Evolutionary conservation across 2,329 filamentous ascomycete species (phyloP).

Genomic region (Penicillium crustosum): DNA sequence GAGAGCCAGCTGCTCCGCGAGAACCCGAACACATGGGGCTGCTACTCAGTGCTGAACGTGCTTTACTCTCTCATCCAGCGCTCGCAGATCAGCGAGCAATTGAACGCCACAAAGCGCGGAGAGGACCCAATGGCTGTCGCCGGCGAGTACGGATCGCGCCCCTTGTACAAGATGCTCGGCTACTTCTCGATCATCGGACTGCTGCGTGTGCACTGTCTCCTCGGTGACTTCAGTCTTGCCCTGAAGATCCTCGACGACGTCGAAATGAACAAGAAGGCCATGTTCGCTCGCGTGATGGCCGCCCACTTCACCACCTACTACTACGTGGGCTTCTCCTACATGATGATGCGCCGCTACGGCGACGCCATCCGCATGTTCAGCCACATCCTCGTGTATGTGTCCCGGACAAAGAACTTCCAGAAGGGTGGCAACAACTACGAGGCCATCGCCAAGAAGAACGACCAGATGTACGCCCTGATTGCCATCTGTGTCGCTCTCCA

Average conservation of each 20-base stretch:
- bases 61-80: constrained; percentile 98
- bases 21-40: constrained; percentile 98
- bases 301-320: constrained; percentile 99
- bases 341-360: constrained; percentile 99
- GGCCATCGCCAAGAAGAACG: constrained; percentile 99
- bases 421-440: constrained; percentile 90
- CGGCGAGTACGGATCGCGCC: constrained; percentile 91
- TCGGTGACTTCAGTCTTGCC: constrained; percentile 96
- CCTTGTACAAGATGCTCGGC: constrained; percentile 95
- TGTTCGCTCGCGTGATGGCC: constrained; percentile 99
- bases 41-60: constrained; percentile 98
- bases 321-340: constrained; percentile 99
- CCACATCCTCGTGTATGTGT: constrained; percentile 99
- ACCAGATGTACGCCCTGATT: constrained; percentile 99
- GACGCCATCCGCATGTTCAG: constrained; percentile 99
- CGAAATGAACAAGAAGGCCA: constrained; percentile 99
- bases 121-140: constrained; percentile 86
- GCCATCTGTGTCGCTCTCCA: constrained; percentile 99
- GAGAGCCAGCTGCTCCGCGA: constrained; percentile 88
- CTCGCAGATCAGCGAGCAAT: constrained; percentile 96
- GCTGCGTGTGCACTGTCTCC: constrained; percentile 89
- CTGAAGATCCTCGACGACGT: constrained; percentile 99
- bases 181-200: constrained; percentile 99
- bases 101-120: constrained; percentile 88
- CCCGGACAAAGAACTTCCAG: constrained; percentile 99